Base-by-base conservation (phyloP, 345 rosid species). In the Ceriops zippeliana region DNA sequence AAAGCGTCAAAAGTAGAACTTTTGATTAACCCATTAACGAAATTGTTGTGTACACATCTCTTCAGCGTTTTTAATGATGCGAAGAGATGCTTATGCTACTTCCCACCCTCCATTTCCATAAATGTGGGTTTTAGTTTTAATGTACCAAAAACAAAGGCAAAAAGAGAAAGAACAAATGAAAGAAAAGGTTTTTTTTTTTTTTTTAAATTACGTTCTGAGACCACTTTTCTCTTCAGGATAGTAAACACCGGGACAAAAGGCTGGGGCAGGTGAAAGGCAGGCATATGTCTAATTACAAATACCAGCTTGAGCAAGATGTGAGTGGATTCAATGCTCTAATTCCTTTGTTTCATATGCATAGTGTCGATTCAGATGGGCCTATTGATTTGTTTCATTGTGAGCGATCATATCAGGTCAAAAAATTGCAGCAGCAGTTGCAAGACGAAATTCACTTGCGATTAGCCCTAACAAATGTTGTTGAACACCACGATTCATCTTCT, bases 301-400 rank as follows among this genome's bases (percentile, higher is more conserved):
- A 72, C 82, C 86, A 86, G 83, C 98, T 92, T 51, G 93, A 90
- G 81, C 83, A 92, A 87, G 98, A 90, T 69, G 98, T 90, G 80
- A 84, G 96, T 79, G 46, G 62, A 16, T 64, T 74, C 35, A 22
- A 27, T 38, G 17, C 52, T 66, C 63, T 56, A 17, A 52, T 52
- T 28, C 9, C 34, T 26, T 49, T 13, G 9, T 63, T 21, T 54
- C 22, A 16, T 28, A 28, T 73, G 37, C 8, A 2, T 32, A 24
- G 5, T 49, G 31, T 52, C 47, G 8, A 16, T 54, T 80, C 38
- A 49, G 6, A 35, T 26, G 42, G 22, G 34, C n/a, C 27, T 66
- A 20, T 49, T 5, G 10, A 52, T 66, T 11, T 17, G 7, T 60
- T 65, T 47, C 2, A 9, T 21, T 51, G 6, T 58, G 10, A 19